Base-by-base conservation (phyloP, 2,329 filamentous ascomycete species). In the Penicillium thymicola region DNA sequence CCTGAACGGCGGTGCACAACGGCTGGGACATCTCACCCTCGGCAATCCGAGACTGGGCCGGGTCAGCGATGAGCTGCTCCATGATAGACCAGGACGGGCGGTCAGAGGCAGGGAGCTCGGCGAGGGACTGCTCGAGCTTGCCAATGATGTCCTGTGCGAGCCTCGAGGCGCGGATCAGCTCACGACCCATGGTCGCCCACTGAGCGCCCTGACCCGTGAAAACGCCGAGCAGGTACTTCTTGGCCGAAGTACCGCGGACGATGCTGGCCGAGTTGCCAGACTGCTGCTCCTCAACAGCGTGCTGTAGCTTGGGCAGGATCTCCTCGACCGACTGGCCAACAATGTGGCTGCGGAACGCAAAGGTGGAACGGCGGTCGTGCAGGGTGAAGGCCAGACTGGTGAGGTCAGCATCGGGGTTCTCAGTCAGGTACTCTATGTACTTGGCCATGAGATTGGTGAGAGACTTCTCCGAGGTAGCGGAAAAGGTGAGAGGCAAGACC, bases 41-140 rank as follows among this genome's bases (percentile, higher is more conserved):
- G 10, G 18, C 40, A 42, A 42, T 25, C 5, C 51, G 51, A 38
- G 58, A 58, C 6, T 18, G 27, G 10, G 45, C 25, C 5, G 45
- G 50, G 11, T 40, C 38, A n/a, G 45, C 47, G 5, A 46, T n/a
- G 10, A 60, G 41, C 51, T 58, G 38, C 18, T 55, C 55, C 4
- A 42, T n/a, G 43, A 58, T 5, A 13, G 43, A 34, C 27, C 48
- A 58, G 3, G 23, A 21, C 7, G 60, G 60, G 3, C 50, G 41
- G 14, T 57, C 44, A 34, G 32, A 28, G 23, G 18, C 7, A 8
- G 53, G 57, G 8, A 61, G 42, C 9, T 18, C 23, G 36, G 51
- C 53, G 7, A 54, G 40, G 13, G 37, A 45, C 11, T 51, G 10
- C 23, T 57, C 41, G 3, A 60, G 46, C 5, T 49, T 37, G n/a